Base-by-base conservation (phyloP, 345 rosid species). In the Microthlaspi erraticum region DNA sequence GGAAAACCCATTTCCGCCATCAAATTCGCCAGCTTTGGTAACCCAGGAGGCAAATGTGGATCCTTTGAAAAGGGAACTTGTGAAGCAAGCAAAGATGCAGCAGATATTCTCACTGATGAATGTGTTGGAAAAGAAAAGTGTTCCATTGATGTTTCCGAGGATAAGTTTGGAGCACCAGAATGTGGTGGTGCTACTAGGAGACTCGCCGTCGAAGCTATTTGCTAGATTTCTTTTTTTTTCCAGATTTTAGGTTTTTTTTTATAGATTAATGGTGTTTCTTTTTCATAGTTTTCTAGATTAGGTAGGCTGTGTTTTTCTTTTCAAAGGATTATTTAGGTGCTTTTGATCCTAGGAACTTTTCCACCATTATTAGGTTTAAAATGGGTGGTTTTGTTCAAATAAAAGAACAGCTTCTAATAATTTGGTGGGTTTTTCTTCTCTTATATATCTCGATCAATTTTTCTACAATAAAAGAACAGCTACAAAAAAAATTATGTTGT, bases 61-160 rank as follows among this genome's bases (percentile, higher is more conserved):
- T 62, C 82, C 0, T 86, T 83, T n/a, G 51, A 52, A 8, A 66
- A 64, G 11, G 81, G 81, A 9, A 66, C 56, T 13, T 82, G 87
- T 59, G 81, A 78, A 63, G 49, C 79, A 11, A 46, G 38, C 0
- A 36, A 36, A 0, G 63, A 80, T 16, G 75, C 56, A 0, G n/a
- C 50, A 0, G 48, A 76, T 0, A 31, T 60, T 8, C 49, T 84
- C 5, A 46, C 70, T 7, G 2, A 66, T 1, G 60, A 70, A 68
- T 87, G 92, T 62, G 81, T 85, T 60, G 92, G 92, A 0, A 81
- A 78, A 60, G 74, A 74, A 3, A 58, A 31, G 0, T 87, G 92
- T 64, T 71, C 67, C 5, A 11, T 83, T 50, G 34, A 73, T 10
- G 78, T 82, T 1, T 70, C 82, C 0, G 72, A 77, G 9, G 32